These are phyloP conservation scores for Trapa bicornis DNA, from an alignment of 345 rosid species.

Conservation along the genomic window DNA sequence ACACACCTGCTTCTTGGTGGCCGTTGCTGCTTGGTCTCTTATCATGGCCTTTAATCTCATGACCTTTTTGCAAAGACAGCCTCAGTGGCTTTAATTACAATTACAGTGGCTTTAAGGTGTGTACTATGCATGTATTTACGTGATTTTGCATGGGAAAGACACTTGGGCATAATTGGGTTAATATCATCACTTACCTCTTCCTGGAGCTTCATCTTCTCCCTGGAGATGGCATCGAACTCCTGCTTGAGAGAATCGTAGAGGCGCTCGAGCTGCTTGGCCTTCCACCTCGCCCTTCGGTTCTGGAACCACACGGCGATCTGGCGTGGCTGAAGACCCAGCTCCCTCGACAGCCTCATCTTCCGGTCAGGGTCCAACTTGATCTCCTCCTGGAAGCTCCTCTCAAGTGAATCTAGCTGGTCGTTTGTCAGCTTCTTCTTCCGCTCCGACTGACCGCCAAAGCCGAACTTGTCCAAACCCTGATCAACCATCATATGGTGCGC, in stretches of 20 bases:
- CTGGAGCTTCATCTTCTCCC: conserved; percentile 63
- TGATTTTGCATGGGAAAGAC: too few relatives aligned
- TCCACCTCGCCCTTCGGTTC: conserved; percentile 83
- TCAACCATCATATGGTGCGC: background rate
- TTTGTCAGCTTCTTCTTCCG: conserved; percentile 63
- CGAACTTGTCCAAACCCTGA: background rate
- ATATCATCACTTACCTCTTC: conserved; percentile 45
- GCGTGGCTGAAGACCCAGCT: conserved; percentile 80
- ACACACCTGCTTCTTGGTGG: conserved; percentile 22
- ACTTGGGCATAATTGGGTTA: too few relatives aligned
- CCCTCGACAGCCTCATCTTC: conserved; percentile 72
- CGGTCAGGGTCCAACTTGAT: conserved; percentile 65
- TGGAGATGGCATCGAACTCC: conserved; percentile 44
- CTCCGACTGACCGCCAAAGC: conserved; percentile 17
- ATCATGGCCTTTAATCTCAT: conserved; percentile 41
- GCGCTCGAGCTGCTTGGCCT: conserved; percentile 69
- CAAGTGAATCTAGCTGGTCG: conserved; percentile 58
- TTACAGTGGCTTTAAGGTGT: too few relatives aligned
- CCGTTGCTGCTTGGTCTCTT: conserved; percentile 25
- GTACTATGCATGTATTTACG: too few relatives aligned
- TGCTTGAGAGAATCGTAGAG: conserved; percentile 58
- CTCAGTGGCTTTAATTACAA: too few relatives aligned
- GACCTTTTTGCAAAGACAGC: conserved; percentile 21
- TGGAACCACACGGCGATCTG: conserved; percentile 95
- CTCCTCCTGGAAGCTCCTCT: conserved; percentile 80